These are phyloP conservation scores for Reutealis trisperma DNA, from an alignment of 345 rosid species.

Conservation along the genomic window DNA sequence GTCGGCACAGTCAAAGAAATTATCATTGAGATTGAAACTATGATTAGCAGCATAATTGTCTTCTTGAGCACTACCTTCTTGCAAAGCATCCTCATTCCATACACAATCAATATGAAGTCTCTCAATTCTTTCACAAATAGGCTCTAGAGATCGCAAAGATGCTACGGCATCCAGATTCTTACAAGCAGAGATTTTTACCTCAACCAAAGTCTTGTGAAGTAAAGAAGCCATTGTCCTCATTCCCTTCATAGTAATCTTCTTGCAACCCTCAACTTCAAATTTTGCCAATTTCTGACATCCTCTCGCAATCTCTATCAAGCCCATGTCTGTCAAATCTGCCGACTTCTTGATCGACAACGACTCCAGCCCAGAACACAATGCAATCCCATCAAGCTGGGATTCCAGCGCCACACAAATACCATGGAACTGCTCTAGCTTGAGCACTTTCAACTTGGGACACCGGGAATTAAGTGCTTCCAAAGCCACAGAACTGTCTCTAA, in stretches of 20 bases:
- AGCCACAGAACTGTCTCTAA: conserved; percentile 56
- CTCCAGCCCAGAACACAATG: conserved; percentile 59
- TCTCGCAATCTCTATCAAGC: conserved; percentile 71
- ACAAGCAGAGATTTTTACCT: conserved; percentile 72
- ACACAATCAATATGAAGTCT: conserved; percentile 80
- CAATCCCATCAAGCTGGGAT: conserved; percentile 70
- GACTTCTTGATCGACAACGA: conserved; percentile 66
- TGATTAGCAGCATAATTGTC: neutral
- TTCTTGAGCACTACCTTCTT: conserved; percentile 7
- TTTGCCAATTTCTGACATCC: conserved; percentile 61
- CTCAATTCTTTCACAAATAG: conserved; percentile 54
- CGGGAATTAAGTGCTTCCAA: conserved; percentile 57
- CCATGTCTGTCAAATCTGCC: conserved; percentile 73
- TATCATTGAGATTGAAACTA: conserved; percentile 33
- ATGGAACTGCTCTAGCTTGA: conserved; percentile 73
- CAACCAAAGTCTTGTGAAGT: conserved; percentile 47
- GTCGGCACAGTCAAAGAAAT: neutral
- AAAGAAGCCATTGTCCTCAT: conserved; percentile 61
- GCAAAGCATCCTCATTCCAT: conserved; percentile 69
- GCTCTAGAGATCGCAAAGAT: conserved; percentile 67
- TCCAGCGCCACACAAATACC: conserved; percentile 63
- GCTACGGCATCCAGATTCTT: conserved; percentile 54
- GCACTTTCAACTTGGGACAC: conserved; percentile 51
- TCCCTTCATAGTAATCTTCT: conserved; percentile 66
- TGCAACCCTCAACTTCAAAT: conserved; percentile 86